Conservation (phyloP, 2,329 filamentous ascomycete genomes). For the Daldinia sp. region DNA sequence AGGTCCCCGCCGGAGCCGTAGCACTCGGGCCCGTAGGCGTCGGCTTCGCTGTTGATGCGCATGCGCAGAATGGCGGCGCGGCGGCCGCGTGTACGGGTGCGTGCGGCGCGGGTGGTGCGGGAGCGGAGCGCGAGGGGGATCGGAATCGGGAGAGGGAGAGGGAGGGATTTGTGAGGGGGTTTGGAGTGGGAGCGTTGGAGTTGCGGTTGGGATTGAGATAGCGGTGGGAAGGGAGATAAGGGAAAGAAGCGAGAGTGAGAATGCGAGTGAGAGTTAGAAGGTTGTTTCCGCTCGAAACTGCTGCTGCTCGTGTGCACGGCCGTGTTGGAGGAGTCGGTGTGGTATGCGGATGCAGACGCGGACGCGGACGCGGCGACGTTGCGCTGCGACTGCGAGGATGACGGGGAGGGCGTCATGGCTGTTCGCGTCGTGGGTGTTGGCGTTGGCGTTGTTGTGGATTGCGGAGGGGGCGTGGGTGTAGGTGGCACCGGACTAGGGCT, state of each 20-base stretch:
- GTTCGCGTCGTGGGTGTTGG: not conserved
- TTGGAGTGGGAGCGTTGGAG: not conserved
- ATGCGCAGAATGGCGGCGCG: slow-evolving; percentile 25
- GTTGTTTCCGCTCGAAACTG: slow-evolving; percentile 22
- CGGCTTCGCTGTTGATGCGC: slow-evolving; percentile 38
- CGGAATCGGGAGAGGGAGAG: not conserved
- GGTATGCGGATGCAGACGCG: not conserved
- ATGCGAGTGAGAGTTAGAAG: not conserved
- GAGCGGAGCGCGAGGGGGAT: not conserved
- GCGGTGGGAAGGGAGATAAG: too few relatives aligned
- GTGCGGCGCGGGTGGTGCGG: not conserved
- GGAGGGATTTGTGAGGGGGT: not conserved
- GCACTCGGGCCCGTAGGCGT: slow-evolving; percentile 29
- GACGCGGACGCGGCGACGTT: not conserved
- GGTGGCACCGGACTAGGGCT: not conserved
- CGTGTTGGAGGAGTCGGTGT: slow-evolving; percentile 29
- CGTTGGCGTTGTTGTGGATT: not conserved
- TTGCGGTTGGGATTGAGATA: too few relatives aligned
- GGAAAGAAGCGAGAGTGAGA: not conserved
- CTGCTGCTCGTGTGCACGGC: slow-evolving; percentile 27
- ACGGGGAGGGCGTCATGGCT: slow-evolving; percentile 6
- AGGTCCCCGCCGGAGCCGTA: not conserved
- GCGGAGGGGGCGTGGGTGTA: not conserved
- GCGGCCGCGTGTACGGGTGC: slow-evolving; percentile 4
- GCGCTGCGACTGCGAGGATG: slow-evolving; percentile 7